These are phyloP conservation scores for Lithocarpus polystachyus DNA, from an alignment of 306 rosid genomes.

Conservation along the genomic window DNA sequence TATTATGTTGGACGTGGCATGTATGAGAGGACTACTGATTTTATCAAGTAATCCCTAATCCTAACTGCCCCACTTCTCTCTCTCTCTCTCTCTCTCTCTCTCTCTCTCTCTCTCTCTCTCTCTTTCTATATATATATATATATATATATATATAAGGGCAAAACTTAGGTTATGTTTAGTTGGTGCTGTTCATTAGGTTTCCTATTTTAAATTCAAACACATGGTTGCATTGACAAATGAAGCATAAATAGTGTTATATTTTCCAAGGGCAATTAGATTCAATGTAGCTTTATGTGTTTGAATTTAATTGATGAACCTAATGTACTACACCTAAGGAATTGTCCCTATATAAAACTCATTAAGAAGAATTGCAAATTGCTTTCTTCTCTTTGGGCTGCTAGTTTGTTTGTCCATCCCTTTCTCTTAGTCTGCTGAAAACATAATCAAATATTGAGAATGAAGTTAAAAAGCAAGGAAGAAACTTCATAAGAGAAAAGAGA, in stretches of 20 bases:
- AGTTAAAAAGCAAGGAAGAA: background rate
- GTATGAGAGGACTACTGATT: slow-evolving; percentile 88
- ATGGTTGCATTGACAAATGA: too few relatives aligned
- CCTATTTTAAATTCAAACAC: too few relatives aligned
- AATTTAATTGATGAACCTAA: too few relatives aligned
- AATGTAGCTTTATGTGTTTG: too few relatives aligned
- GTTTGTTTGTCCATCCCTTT: background rate
- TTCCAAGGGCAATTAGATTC: too few relatives aligned
- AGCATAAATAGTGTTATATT: too few relatives aligned
- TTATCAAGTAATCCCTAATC: slow-evolving; percentile 63
- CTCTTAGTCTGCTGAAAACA: background rate
- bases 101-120: background rate
- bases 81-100: background rate
- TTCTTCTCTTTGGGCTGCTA: background rate
- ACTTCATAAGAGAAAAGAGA: background rate
- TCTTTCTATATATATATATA: too few relatives aligned
- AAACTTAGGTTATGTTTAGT: too few relatives aligned
- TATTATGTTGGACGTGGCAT: slow-evolving; percentile 94
- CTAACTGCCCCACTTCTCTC: background rate
- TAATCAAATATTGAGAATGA: background rate
- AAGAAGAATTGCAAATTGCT: background rate
- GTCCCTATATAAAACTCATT: background rate
- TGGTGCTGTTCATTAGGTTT: too few relatives aligned
- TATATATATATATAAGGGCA: too few relatives aligned
- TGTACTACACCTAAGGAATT: too few relatives aligned